These are phyloP conservation scores for Nosema bombycis DNA, from an alignment of 371 early-diverging fungal genomes.

Conservation along the genomic window DNA sequence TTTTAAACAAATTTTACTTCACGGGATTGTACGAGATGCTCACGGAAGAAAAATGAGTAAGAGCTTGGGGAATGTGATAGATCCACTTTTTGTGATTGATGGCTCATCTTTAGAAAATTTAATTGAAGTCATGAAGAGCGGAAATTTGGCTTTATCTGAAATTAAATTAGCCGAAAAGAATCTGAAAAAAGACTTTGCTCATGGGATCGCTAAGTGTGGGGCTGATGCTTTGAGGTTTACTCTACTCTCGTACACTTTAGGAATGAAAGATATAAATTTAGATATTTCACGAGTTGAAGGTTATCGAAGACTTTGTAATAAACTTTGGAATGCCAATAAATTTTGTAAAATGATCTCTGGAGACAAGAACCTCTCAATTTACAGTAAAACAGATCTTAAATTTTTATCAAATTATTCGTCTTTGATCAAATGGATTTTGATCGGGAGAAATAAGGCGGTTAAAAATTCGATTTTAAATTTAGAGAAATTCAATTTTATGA, in stretches of 20 bases:
- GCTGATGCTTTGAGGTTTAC: constrained; percentile 95
- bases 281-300: constrained; percentile 90
- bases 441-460: constrained; percentile 75
- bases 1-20: constrained; percentile 78
- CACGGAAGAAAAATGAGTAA: constrained; percentile 98
- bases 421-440: constrained; percentile 75
- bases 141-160: constrained; percentile 86
- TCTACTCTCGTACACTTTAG: constrained; percentile 77
- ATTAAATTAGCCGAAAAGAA: constrained; percentile 64
- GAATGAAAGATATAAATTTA: constrained; percentile 85
- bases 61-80: constrained; percentile 93
- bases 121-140: constrained; percentile 71
- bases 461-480: constrained; percentile 72
- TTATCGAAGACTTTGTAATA: constrained; percentile 97
- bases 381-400: background rate
- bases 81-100: constrained; percentile 92
- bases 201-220: constrained; percentile 95
- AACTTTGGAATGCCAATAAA: constrained; percentile 84
- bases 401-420: background rate
- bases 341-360: constrained; percentile 33
- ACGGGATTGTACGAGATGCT: constrained; percentile 96
- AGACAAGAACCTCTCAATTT: background rate
- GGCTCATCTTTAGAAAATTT: constrained; percentile 75
- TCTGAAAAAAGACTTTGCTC: constrained; percentile 74
- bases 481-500: constrained; percentile 83